Evolutionary conservation across 2,329 filamentous ascomycete genomes (phyloP), one percentile per base, ranked within the genome.

Genomic region (Clonostachys sp.): DNA sequence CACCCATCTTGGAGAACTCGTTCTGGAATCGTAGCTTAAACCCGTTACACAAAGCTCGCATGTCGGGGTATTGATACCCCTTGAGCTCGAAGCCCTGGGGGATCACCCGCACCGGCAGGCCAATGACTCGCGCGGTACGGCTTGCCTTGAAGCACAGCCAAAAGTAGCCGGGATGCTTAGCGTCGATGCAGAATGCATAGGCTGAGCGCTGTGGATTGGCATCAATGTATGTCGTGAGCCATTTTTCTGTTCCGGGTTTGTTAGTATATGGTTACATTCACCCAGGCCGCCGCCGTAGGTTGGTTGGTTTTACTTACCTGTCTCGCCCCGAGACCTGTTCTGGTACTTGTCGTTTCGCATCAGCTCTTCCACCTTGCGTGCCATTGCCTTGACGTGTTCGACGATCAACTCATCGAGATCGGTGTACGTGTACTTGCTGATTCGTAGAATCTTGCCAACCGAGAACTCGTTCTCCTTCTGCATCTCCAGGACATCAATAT

Each of bases 331-430:
- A 51, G 83, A 91, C 50, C 87, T 84, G 53, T 82, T 82, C 70
- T 95, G 90, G 74, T 88, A 99, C 68, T 96, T 96, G 64, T 97
- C 92, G 65, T 96, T 86, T 55, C 86, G 82, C 77, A 90, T 94
- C 75, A 99, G 85, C 74, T 99, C 92, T 55, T 95, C 90, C 45
- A 97, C 92, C 77, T 99, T 99, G 68, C 87, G 89, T 16, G 91
- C 88, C 94, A 97, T 99, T 45, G 91, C 89, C 72, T 96, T 94
- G 62, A 99, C 89, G 63, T 99, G 94, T 61, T 94, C 88, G 62
- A 95, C 91, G 56, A 99, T 97, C 71, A 99, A 70, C 66, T 99
- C 94, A 69, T 99, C 94, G 51, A 99, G 75, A 84, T 99, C 94
- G 51, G 84, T 90, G 72, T 99, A 99, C 8, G 83, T 92, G 68